Conservation (phyloP, 2,329 filamentous ascomycete species). For the Apiospora arundinis region DNA sequence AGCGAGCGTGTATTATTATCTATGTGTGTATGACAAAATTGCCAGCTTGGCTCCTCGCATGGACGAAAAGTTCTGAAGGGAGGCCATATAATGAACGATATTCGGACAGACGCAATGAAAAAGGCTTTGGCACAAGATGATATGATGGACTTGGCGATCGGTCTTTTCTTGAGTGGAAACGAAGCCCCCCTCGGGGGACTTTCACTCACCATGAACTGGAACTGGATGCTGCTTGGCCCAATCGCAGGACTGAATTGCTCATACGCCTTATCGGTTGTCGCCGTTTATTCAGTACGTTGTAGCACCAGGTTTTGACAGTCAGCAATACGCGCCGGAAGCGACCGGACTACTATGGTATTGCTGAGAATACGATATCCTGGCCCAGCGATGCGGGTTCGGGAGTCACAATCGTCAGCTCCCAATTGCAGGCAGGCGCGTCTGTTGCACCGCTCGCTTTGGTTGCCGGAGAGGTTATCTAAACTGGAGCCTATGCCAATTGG, state of each 20-base stretch:
- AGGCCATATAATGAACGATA: not conserved
- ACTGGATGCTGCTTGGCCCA: not conserved
- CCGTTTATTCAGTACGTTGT: not conserved
- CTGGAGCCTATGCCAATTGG: not conserved
- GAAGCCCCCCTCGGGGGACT: not conserved
- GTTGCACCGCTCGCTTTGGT: not conserved
- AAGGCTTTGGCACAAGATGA: not conserved
- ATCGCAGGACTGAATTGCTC: not conserved
- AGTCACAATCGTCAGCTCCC: not conserved
- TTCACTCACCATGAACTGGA: not conserved
- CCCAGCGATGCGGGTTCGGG: not conserved
- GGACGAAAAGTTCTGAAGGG: not conserved
- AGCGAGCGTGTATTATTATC: not conserved
- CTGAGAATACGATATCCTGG: not conserved
- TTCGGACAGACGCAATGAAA: not conserved
- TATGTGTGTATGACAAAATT: not conserved
- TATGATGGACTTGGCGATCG: not conserved
- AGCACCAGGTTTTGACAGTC: not conserved
- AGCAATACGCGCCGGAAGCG: not conserved
- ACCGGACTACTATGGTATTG: too few species aligned
- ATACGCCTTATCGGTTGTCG: not conserved
- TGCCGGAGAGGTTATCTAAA: not conserved
- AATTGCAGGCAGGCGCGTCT: not conserved
- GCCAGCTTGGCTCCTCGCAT: not conserved
- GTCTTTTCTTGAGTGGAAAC: not conserved